Base-by-base conservation (phyloP, 164 flowering plant genomes). In the Umbellularia californica region DNA sequence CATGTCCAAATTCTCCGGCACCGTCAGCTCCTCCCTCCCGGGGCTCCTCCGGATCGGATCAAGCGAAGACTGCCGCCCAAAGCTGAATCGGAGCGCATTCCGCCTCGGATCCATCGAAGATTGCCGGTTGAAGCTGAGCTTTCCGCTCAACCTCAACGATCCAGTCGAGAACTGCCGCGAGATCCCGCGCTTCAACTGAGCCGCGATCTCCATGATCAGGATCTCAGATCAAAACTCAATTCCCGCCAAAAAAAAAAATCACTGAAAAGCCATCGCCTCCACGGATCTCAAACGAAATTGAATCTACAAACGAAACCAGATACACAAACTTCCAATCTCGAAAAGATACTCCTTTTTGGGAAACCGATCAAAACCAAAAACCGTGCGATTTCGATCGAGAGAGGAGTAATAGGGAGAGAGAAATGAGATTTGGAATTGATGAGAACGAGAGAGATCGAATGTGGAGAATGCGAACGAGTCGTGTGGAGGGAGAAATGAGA, bases 151-250 rank as follows among this genome's bases (percentile, higher is more conserved):
- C 47, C 81, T 68, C 77, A 93, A 1, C 71, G 98, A 93, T 1
- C 98, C 97, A 10, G 91, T 90, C n/a, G 98, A 95, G 79, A 95
- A 87, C 73, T 95, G 98, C 22, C 98, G 84, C 68, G 98, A 95
- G 12, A 95, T 92, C 60, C 97, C 98, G 4, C 92, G 86, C 84
- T 89, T 91, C 77, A 95, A 76, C 77, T 90, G 91, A 58, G 87
- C 83, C 2, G 88, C 87, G 3, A 85, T 66, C 5, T 87, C 91
- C 93, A 84, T 88, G 28, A 66, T 66, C 62, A 9, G 28, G 23
- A 70, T 50, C 17, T 19, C n/a, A 70, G 52, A 15, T 27, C 60
- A 14, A 25, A 51, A 24, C 51, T 25, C 50, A 55, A 50, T 41
- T 41, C 47, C 47, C 47, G 47, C 47, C 47, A 30, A 30, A 10